Evolutionary conservation across 169 alveolate species (phyloP).

Genomic region (Pseudocohnilembus persalinus): DNA sequence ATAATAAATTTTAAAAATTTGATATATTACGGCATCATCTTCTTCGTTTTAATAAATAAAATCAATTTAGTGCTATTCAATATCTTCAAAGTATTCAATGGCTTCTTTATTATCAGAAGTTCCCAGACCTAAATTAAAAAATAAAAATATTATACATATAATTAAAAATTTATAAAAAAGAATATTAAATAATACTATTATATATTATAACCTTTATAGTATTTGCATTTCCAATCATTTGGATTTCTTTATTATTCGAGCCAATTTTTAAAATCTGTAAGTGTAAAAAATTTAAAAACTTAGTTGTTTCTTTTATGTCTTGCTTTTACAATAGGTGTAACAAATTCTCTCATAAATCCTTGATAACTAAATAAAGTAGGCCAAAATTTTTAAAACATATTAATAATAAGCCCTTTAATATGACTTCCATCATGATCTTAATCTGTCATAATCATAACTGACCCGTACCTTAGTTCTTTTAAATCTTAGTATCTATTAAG

Average conservation of each 20-base stretch:
- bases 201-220: constrained; percentile 91
- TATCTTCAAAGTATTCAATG: constrained; percentile 97
- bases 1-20: too few species aligned
- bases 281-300: constrained; percentile 94
- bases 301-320: constrained; percentile 85
- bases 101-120: constrained; percentile 99
- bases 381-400: constrained; percentile 99
- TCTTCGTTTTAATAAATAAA: constrained; percentile 88
- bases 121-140: constrained; percentile 99
- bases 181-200: background rate
- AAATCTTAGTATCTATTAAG: constrained; percentile 88
- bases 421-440: constrained; percentile 99
- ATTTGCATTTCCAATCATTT: constrained; percentile 95
- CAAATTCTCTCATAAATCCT: constrained; percentile 98
- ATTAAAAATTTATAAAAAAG: background rate
- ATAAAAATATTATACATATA: too few species aligned
- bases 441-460: constrained; percentile 99
- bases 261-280: constrained; percentile 96
- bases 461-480: constrained; percentile 96
- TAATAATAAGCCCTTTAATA: constrained; percentile 98
- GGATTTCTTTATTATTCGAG: constrained; percentile 87
- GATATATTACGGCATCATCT: constrained; percentile 66
- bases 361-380: constrained; percentile 94
- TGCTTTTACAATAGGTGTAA: constrained; percentile 98
- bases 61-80: constrained; percentile 91